These are phyloP conservation scores for Suillus lakei DNA, from an alignment of 768 basidiomycete genomes.

Conservation along the genomic window DNA sequence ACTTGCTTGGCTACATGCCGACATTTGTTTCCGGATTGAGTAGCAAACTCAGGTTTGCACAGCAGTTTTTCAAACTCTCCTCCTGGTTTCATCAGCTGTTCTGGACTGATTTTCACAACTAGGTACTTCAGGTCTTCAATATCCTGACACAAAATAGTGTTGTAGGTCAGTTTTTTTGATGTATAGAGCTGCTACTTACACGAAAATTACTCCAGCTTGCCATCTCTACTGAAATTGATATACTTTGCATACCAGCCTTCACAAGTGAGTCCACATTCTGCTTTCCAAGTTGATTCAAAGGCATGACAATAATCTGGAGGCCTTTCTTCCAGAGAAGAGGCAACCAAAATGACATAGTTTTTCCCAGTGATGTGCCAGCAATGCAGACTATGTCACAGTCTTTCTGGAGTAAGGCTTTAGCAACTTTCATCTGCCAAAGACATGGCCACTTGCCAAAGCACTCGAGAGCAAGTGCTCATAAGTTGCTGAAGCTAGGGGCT, in stretches of 20 bases:
- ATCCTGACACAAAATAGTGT: no score
- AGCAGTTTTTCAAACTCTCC: no score
- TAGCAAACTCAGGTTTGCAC: no score
- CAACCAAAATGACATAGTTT: neutral
- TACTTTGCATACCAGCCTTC: neutral
- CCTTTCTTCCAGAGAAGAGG: neutral
- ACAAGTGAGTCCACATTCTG: neutral
- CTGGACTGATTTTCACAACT: no score
- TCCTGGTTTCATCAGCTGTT: no score
- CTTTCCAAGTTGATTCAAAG: neutral
- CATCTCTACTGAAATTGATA: neutral
- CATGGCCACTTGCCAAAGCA: neutral
- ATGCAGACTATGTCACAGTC: neutral
- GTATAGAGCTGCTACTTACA: no score
- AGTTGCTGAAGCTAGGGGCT: neutral
- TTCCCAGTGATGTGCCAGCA: neutral
- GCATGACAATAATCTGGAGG: neutral
- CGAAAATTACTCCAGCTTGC: neutral
- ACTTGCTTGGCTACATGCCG: no score
- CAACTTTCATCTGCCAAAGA: neutral
- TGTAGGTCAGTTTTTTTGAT: no score
- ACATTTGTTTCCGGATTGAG: no score
- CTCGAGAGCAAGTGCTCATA: neutral
- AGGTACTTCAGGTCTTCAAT: no score
- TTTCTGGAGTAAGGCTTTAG: neutral